Conservation (phyloP, 768 basidiomycete genomes). For the Mrakia frigida region DNA sequence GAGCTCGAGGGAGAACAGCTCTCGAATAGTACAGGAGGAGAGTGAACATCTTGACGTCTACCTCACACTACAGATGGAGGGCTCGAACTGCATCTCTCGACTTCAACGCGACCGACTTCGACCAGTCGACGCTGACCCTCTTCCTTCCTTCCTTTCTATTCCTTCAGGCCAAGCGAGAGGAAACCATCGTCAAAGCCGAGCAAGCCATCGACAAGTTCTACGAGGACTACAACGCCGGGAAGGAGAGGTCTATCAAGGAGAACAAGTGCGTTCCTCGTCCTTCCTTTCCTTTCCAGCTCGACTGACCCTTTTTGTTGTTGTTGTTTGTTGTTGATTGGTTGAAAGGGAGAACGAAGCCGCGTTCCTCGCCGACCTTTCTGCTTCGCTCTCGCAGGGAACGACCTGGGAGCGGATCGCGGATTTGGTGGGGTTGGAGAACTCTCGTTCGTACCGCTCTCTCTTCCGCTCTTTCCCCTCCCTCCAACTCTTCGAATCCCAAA, state of each 20-base stretch:
- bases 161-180: slow-evolving; percentile 16
- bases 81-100: too few relatives aligned
- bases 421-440: slow-evolving; percentile 82
- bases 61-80: too few relatives aligned
- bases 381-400: slow-evolving; percentile 76
- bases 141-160: not conserved
- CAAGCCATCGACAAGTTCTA: slow-evolving; percentile 45
- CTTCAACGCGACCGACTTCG: not conserved
- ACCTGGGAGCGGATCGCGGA: slow-evolving; percentile 94
- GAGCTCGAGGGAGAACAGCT: too few relatives aligned
- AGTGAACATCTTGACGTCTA: too few relatives aligned
- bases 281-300: slow-evolving; percentile 18
- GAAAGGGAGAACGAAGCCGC: slow-evolving; percentile 86
- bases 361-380: slow-evolving; percentile 66
- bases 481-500: not conserved
- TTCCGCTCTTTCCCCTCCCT: not conserved
- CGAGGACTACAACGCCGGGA: slow-evolving; percentile 63
- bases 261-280: slow-evolving; percentile 69
- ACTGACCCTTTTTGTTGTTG: not conserved
- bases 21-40: too few relatives aligned
- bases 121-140: not conserved
- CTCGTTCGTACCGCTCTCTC: slow-evolving; percentile 48
- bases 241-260: slow-evolving; percentile 81
- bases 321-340: slow-evolving; percentile 29
- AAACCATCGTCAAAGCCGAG: slow-evolving; percentile 33